These are phyloP conservation scores for Emericellopsis atlantica DNA, from an alignment of 2,329 filamentous ascomycete genomes.

Conservation along the genomic window DNA sequence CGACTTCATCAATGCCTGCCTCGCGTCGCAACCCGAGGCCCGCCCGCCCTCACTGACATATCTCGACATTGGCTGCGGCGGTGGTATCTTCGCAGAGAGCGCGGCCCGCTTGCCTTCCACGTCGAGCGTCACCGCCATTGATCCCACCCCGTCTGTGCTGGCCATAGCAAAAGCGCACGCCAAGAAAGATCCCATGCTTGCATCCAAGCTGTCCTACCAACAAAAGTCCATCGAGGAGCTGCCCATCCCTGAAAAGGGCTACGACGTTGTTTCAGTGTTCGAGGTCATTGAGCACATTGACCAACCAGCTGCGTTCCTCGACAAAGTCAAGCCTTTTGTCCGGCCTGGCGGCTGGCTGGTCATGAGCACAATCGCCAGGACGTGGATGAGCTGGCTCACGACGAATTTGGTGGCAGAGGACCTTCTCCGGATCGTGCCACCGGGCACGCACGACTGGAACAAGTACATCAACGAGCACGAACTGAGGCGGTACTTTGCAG, in stretches of 20 bases:
- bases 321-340: constrained; percentile 60
- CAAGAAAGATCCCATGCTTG: constrained; percentile 57
- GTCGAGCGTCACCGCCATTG: constrained; percentile 57
- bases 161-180: constrained; percentile 66
- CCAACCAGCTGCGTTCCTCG: constrained; percentile 60
- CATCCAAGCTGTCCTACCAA: constrained; percentile 54
- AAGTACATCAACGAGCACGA: constrained; percentile 91
- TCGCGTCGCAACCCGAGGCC: constrained; percentile 34
- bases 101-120: constrained; percentile 58
- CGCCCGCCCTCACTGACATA: constrained; percentile 29
- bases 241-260: constrained; percentile 33
- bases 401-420: constrained; percentile 91
- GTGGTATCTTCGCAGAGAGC: constrained; percentile 89
- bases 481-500: constrained; percentile 44
- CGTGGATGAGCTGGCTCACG: constrained; percentile 78
- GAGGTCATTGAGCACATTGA: constrained; percentile 93
- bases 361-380: constrained; percentile 83
- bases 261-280: constrained; percentile 78
- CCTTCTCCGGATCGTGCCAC: constrained; percentile 73
- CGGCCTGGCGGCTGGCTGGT: constrained; percentile 88
- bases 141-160: constrained; percentile 64
- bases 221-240: constrained; percentile 69
- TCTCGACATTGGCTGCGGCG: constrained; percentile 90
- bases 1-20: constrained; percentile 73
- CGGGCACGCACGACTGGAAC: constrained; percentile 88